phyloP scores from a whole-genome alignment of 139 green algal species.

The Raphidocelis subcapitata region DNA sequence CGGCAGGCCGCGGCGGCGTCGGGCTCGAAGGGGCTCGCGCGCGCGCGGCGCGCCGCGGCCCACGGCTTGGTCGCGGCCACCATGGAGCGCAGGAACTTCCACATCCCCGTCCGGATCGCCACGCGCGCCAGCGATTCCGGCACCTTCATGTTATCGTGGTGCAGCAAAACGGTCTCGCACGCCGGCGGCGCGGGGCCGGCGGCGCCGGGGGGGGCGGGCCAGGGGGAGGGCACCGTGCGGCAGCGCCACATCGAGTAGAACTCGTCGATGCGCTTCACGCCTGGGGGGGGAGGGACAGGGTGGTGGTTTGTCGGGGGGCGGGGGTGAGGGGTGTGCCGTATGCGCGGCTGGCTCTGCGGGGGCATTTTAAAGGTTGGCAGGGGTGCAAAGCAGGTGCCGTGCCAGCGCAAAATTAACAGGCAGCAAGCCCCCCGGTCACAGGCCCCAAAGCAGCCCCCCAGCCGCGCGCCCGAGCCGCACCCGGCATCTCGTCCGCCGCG shows the following conservation, averaged over 20 bases:
- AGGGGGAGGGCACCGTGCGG: slow-evolving; percentile 13
- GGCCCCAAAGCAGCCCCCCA: too few species aligned
- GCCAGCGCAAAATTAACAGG: too few species aligned
- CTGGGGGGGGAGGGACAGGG: not conserved
- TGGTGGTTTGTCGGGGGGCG: too few species aligned
- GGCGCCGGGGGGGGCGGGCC: not conserved
- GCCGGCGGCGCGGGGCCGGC: slow-evolving; percentile 9
- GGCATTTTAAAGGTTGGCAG: too few species aligned
- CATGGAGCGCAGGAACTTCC: slow-evolving; percentile 14
- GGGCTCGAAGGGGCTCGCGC: slow-evolving; percentile 1
- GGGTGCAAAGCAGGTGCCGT: too few species aligned
- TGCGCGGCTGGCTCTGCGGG: too few species aligned
- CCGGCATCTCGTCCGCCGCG: too few species aligned
- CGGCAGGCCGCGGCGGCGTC: slow-evolving; percentile 16
- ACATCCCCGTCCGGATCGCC: slow-evolving; percentile 25
- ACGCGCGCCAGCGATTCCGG: slow-evolving; percentile 11
- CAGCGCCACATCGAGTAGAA: slow-evolving; percentile 20
- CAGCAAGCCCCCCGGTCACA: too few species aligned
- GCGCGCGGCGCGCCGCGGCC: slow-evolving; percentile 8
- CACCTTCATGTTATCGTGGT: slow-evolving; percentile 28
- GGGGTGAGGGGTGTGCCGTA: too few species aligned
- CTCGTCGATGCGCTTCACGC: slow-evolving; percentile 18
- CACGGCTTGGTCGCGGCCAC: slow-evolving; percentile 3
- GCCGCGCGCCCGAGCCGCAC: too few species aligned
- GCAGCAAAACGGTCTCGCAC: slow-evolving; percentile 17